Evolutionary conservation across 139 green algal genomes (phyloP), one percentile per base, ranked within the genome.

Genomic region (Deuterostichococcus epilithicus): DNA sequence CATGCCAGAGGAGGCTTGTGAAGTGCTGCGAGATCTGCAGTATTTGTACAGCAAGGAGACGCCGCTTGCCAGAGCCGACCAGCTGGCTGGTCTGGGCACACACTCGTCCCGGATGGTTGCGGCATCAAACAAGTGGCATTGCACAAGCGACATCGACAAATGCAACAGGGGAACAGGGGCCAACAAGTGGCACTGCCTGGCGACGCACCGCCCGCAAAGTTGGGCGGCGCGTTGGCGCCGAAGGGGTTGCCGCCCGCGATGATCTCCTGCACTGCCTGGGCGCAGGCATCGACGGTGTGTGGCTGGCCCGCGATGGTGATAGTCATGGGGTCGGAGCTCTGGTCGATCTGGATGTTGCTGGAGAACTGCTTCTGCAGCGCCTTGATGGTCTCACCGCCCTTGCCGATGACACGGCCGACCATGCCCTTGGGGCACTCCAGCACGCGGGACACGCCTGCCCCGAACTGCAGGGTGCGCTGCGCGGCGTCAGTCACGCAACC

Each of bases 341-440:
- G 94, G 71, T 94, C 88, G 74, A 95, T 91, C 81, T 85, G 80
- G 72, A 98, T 94, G 80, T 87, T 90, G 22, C 86, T 87, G 30
- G 82, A 87, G 45, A 86, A 97, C 45, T 91, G 85, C 67, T 87
- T 86, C 86, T 98, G 94, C 83, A 98, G 86, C 23, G 81, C 78
- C 86, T 97, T 97, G 90, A 98, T 97, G 3, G 92, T 97, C 75
- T 98, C 94, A 6, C 94, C 94, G 58, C 92, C 89, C 81, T 94
- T 95, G 72, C 94, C 94, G 70, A 98, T 98, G 32, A 98, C 86
- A 58, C 94, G 92, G 1, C 94, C 94, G 1, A 98, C 88, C 78
- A 96, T 92, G 6, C 75, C 67, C 85, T 97, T 97, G n/a, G 92
- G 92, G 81, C 93, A 97, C 45, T 94, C 85, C 38, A 97, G 25